Evolutionary conservation across 106 monocot genomes (phyloP).

Genomic region (Dendrobium officinale): DNA sequence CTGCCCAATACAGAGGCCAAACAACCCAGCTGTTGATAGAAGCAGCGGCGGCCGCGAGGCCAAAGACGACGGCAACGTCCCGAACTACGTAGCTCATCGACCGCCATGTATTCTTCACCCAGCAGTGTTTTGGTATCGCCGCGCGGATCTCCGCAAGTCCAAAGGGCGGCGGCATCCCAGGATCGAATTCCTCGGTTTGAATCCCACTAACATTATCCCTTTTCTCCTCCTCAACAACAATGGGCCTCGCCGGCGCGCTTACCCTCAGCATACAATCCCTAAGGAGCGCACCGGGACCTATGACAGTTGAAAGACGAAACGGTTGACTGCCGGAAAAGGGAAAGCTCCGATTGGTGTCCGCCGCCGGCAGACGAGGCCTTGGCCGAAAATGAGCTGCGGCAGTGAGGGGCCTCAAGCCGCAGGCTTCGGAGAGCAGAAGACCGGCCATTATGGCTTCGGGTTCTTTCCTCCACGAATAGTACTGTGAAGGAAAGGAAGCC

Average conservation of each 20-base stretch:
- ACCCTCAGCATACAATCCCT: conserved; percentile 37
- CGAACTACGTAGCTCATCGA: conserved; percentile 81
- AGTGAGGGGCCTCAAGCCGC: conserved; percentile 28
- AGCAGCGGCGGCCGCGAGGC: conserved; percentile 59
- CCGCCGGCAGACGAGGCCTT: not conserved
- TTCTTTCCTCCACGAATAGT: not conserved
- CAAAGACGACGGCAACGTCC: conserved; percentile 59
- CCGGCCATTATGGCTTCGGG: conserved; percentile 28
- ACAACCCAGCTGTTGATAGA: conserved; percentile 63
- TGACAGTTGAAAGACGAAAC: not conserved
- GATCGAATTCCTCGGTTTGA: conserved; percentile 34
- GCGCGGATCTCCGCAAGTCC: conserved; percentile 69
- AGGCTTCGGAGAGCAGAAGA: conserved; percentile 39
- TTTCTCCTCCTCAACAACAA: conserved; percentile 11
- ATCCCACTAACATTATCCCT: not conserved
- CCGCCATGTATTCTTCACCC: conserved; percentile 71
- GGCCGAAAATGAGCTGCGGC: not conserved
- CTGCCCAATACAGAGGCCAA: conserved; percentile 90
- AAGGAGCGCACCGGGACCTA: not conserved
- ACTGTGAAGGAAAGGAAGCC: not conserved
- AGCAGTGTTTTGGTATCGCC: conserved; percentile 79
- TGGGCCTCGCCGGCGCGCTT: conserved; percentile 5
- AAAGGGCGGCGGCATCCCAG: conserved; percentile 62
- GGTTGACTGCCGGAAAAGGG: not conserved
- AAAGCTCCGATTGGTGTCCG: not conserved